Evolutionary conservation across 75 land plant species (phyloP), one percentile per base, ranked within the genome.

Genomic region (Ceratopteris richardii): DNA sequence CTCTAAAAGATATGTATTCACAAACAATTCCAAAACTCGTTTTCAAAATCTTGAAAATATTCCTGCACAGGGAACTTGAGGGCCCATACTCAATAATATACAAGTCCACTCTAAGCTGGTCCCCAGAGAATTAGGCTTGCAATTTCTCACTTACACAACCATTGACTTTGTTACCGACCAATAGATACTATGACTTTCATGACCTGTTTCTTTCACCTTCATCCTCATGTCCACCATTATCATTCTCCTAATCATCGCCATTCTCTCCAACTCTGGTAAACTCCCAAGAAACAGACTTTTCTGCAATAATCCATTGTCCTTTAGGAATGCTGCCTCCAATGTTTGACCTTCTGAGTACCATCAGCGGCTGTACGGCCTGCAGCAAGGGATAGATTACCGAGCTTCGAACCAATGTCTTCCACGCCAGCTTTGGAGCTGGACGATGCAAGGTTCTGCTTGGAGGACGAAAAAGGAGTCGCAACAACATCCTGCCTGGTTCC

Each of bases 271-370:
- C 81, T 14, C 66, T 54, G 39, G 80, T 46, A 24, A 83, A 94
- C 28, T 60, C 37, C 64, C 76, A 83, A 1, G 56, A 31, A 13
- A 75, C 65, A 48, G 64, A 63, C 59, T 90, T 94, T 33, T 83
- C 88, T 33, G 85, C 74, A 17, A 64, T 21, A 27, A 80, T 61
- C 98, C 98, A 94, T 25, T 81, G 76, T 27, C 88, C 80, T 23
- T 65, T 65, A n/a, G 82, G 68, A 13, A 83, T 76, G 63, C 65
- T 75, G 1, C 86, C 89, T 4, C 82, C 86, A 42, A 77, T 60
- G 66, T 84, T n/a, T n/a, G n/a, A n/a, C n/a, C n/a, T n/a, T n/a
- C n/a, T n/a, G n/a, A n/a, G n/a, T n/a, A n/a, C n/a, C n/a, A n/a
- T n/a, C n/a, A n/a, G n/a, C n/a, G n/a, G n/a, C n/a, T n/a, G n/a